A percentile compares a stretch with the other conserved stretches of the same genome.
Conservation (phyloP, 2,329 filamentous ascomycete genomes). For the Aspergillus ustus region DNA sequence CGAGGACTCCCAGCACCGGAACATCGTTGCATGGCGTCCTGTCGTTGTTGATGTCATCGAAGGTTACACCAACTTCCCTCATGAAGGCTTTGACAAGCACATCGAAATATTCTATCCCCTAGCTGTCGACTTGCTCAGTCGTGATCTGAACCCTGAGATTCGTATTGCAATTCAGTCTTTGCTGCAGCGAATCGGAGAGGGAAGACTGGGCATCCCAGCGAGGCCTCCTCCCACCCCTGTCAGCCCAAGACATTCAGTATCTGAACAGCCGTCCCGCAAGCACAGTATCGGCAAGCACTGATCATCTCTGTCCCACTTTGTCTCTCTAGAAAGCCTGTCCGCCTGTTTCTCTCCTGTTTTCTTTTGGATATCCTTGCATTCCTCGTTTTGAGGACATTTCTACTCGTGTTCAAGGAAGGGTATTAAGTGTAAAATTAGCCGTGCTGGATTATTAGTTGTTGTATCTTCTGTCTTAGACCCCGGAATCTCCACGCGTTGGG, state of each 20-base stretch:
- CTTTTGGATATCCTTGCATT: constrained; percentile 38
- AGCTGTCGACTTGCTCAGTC: constrained; percentile 77
- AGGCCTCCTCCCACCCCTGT: constrained; percentile 31
- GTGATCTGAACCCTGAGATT: constrained; percentile 80
- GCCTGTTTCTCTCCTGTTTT: constrained; percentile 4
- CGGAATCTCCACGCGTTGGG: constrained; percentile 8
- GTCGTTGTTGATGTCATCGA: constrained; percentile 97
- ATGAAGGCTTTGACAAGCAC: constrained; percentile 77
- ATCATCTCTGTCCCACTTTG: constrained; percentile 10
- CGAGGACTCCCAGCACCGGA: constrained; percentile 94
- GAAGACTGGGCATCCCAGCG: constrained; percentile 57
- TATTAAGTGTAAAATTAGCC: constrained; percentile 30
- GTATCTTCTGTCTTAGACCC: constrained; percentile 8
- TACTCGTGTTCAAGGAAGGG: constrained; percentile 23
- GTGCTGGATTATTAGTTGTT: constrained; percentile 15
- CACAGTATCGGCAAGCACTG: constrained; percentile 33
- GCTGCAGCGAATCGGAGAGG: constrained; percentile 81
- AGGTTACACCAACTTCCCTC: constrained; percentile 83
- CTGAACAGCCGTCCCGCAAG: constrained; percentile 35
- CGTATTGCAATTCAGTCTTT: constrained; percentile 77
- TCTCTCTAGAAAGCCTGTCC: constrained; percentile 11
- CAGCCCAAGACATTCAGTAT: constrained; percentile 43
- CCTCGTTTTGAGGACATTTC: constrained; percentile 24
- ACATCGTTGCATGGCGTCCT: constrained; percentile 95
- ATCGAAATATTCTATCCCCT: constrained; percentile 85